A percentile compares a stretch with the other conserved stretches of the same genome.
Conservation (phyloP, 1,139 yeast genomes). For the Meyerozyma guilliermondii region DNA sequence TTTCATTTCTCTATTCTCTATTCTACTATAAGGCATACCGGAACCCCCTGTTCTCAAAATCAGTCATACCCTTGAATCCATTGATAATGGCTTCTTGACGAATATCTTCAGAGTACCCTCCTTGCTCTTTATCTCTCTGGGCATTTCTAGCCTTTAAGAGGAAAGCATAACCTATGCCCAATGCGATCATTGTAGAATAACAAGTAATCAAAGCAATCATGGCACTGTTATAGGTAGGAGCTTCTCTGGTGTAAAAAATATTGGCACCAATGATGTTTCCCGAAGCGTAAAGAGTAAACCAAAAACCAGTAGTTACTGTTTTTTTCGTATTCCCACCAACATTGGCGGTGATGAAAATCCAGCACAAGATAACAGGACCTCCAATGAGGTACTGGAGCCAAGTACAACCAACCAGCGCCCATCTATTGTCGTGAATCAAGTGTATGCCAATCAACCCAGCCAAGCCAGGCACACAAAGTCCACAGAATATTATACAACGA, state of each 20-base stretch:
- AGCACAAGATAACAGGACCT: conserved; percentile 26
- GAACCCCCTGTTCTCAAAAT: conserved; percentile 26
- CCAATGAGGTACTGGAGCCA: conserved; percentile 31
- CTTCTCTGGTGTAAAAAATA: conserved; percentile 21
- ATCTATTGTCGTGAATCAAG: conserved; percentile 1
- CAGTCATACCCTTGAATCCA: conserved; percentile 31
- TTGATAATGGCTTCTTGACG: conserved; percentile 23
- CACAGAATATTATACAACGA: conserved; percentile 4
- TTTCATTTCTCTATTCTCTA: background rate
- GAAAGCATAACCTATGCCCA: conserved; percentile 17
- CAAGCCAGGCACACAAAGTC: conserved; percentile 6
- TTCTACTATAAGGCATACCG: conserved; percentile 17
- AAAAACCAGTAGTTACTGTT: conserved; percentile 19
- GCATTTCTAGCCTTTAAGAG: conserved; percentile 19
- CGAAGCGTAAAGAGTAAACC: conserved; percentile 25
- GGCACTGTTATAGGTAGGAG: conserved; percentile 27
- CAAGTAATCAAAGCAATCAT: conserved; percentile 23
- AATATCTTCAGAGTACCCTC: conserved; percentile 20
- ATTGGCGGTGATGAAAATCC: conserved; percentile 22
- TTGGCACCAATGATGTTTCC: conserved; percentile 25
- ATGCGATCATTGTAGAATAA: conserved; percentile 22
- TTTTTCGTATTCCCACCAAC: conserved; percentile 23
- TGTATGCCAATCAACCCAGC: conserved; percentile 7
- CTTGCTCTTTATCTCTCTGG: conserved; percentile 17
- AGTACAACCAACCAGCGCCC: conserved; percentile 19